These are phyloP conservation scores for Penicillium sp. DNA, from an alignment of 2,329 filamentous ascomycete species.

Conservation along the genomic window DNA sequence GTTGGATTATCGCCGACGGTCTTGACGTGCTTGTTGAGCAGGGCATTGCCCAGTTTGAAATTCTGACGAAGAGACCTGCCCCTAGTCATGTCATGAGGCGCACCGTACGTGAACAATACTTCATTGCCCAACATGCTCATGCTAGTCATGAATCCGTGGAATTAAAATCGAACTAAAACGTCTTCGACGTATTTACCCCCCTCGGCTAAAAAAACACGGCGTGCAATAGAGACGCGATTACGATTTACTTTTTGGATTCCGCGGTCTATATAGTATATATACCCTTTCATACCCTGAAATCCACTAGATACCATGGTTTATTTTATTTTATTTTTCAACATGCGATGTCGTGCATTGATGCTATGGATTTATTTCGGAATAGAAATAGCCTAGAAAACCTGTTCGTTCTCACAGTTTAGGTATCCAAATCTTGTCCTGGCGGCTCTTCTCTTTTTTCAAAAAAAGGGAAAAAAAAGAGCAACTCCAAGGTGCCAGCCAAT, in stretches of 20 bases:
- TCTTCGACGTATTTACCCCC: background rate
- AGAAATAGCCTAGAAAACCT: background rate
- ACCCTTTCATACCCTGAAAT: background rate
- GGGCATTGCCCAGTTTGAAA: conserved; percentile 38
- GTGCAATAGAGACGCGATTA: background rate
- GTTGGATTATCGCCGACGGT: conserved; percentile 38
- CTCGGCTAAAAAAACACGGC: background rate
- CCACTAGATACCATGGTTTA: background rate
- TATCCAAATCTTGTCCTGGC: background rate
- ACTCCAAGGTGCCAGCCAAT: no score
- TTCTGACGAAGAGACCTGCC: conserved; percentile 37
- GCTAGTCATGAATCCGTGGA: background rate
- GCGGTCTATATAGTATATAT: background rate
- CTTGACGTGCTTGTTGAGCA: conserved; percentile 39
- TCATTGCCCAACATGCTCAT: background rate
- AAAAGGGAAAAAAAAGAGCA: no score
- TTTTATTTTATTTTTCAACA: background rate
- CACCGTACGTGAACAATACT: conserved; percentile 10
- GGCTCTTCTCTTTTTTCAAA: no score
- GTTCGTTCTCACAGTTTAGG: no score
- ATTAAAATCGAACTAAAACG: background rate
- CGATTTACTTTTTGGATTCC: background rate
- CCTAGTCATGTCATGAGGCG: conserved; percentile 32
- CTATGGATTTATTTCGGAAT: background rate
- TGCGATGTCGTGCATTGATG: background rate